Evolutionary conservation across 305 asterid genomes (phyloP), one percentile per base, ranked within the genome.

Genomic region (Salvia sclarea): DNA sequence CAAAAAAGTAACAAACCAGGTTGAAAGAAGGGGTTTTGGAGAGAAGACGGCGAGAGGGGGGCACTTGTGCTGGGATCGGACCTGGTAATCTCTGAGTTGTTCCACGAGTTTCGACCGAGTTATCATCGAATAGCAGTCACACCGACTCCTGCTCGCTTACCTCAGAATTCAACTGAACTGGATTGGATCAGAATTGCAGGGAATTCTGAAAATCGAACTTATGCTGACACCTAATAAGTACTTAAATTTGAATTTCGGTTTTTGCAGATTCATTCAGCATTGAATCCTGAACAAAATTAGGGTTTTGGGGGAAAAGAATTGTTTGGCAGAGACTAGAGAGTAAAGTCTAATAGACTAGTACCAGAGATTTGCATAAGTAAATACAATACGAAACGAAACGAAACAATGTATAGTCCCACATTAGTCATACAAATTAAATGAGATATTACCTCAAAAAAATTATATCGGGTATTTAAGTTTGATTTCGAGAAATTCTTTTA

Each of bases 31-130:
- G 59, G 95, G 95, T 43, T 85, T 91, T 6, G 97, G 88, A 41
- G 97, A 88, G 82, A 91, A 91, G 72, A 88, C 50, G 45, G 86
- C 64, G 74, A 91, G 92, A 43, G 88, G 82, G 4, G 96, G 87
- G 61, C 89, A 91, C 76, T 85, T 88, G 82, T 83, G 92, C 81
- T 91, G 96, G 70, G 96, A 86, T 79, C 97, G 85, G 92, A 88
- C 85, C 91, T 91, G 97, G 79, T 85, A 86, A 72, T 86, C 97
- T 78, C 97, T 83, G 72, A 91, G 86, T 80, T 91, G 97, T 82
- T 91, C 96, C 41, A 84, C 96, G 71, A 91, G 92, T 76, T 88
- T 90, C 49, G 96, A 88, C 62, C 96, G 86, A 66, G 97, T 90
- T 82, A 90, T 90, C 97, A 91, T 91, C 30, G 84, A 71, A 43